These are phyloP conservation scores for Sclerotinia subarctica DNA, from an alignment of 2,329 filamentous ascomycete species.

Conservation along the genomic window DNA sequence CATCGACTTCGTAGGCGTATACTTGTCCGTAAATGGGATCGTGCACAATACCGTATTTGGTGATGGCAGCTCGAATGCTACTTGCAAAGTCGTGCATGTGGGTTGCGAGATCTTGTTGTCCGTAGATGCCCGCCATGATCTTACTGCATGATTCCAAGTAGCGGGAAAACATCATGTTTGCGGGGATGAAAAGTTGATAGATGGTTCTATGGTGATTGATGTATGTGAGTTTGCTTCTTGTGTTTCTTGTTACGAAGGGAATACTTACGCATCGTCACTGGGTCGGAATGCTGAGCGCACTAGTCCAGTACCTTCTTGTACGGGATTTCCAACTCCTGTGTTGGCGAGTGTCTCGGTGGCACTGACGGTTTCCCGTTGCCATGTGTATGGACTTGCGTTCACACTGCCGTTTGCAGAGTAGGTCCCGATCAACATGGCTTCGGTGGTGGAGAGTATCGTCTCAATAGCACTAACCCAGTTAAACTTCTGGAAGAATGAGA, in stretches of 20 bases:
- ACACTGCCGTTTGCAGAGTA: conserved; percentile 61
- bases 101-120: conserved; percentile 49
- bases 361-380: conserved; percentile 67
- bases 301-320: conserved; percentile 71
- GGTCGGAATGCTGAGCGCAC: conserved; percentile 86
- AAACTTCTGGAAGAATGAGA: conserved; percentile 67
- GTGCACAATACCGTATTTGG: conserved; percentile 65
- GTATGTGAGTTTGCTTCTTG: background rate
- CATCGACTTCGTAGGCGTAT: conserved; percentile 75
- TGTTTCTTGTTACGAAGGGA: too few relatives aligned
- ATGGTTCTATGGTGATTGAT: conserved; percentile 46
- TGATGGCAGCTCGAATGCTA: conserved; percentile 64
- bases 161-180: conserved; percentile 78
- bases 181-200: conserved; percentile 82
- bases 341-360: conserved; percentile 81
- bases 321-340: conserved; percentile 73
- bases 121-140: conserved; percentile 52
- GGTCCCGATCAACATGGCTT: conserved; percentile 69
- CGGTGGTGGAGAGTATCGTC: conserved; percentile 64
- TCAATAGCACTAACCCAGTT: conserved; percentile 72
- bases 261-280: conserved; percentile 71
- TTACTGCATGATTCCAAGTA: conserved; percentile 54
- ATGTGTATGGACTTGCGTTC: conserved; percentile 65
- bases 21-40: conserved; percentile 64
- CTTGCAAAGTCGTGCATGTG: conserved; percentile 58